phyloP scores from a whole-genome alignment of 2,329 filamentous ascomycete species.

The Diaporthe caulivora region DNA sequence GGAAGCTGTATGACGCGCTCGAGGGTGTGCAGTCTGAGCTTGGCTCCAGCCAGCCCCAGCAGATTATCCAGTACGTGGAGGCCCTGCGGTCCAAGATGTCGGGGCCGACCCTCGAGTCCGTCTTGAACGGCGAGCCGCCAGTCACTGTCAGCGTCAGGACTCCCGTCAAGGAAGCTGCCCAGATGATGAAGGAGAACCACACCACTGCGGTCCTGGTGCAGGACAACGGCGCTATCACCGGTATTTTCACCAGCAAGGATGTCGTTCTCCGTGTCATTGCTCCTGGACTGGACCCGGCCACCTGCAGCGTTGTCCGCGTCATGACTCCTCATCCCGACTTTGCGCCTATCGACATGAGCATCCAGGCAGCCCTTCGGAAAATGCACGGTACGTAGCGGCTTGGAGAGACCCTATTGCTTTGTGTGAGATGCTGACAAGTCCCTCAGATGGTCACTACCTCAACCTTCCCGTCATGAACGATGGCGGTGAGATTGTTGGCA shows the following conservation, averaged over 20 bases:
- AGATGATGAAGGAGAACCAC: conserved; percentile 98
- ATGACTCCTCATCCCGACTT: conserved; percentile 99
- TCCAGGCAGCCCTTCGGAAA: conserved; percentile 96
- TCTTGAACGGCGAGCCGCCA: conserved; percentile 90
- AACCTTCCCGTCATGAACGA: conserved; percentile 99
- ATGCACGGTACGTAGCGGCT: conserved; percentile 84
- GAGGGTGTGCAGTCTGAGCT: conserved; percentile 98
- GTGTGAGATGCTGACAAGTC: conserved; percentile 35
- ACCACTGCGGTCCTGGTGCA: conserved; percentile 96
- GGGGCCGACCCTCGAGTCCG: conserved; percentile 93
- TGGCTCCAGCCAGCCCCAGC: conserved; percentile 94
- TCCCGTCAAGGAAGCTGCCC: conserved; percentile 94
- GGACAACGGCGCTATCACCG: conserved; percentile 96
- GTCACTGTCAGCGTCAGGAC: conserved; percentile 96
- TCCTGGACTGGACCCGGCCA: conserved; percentile 91
- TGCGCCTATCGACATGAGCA: conserved; percentile 98
- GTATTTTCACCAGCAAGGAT: conserved; percentile 99
- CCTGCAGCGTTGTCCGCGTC: conserved; percentile 96
- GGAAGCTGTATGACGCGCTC: conserved; percentile 95
- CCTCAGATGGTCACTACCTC: conserved; percentile 92
- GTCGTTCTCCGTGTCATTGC: conserved; percentile 98
- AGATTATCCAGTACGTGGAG: conserved; percentile 99
- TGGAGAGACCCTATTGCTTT: background rate
- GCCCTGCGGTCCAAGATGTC: conserved; percentile 97
- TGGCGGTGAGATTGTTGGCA: conserved; percentile 95